Base-by-base conservation (phyloP, 2,329 filamentous ascomycete genomes). In the Aspergillus amoenus region DNA sequence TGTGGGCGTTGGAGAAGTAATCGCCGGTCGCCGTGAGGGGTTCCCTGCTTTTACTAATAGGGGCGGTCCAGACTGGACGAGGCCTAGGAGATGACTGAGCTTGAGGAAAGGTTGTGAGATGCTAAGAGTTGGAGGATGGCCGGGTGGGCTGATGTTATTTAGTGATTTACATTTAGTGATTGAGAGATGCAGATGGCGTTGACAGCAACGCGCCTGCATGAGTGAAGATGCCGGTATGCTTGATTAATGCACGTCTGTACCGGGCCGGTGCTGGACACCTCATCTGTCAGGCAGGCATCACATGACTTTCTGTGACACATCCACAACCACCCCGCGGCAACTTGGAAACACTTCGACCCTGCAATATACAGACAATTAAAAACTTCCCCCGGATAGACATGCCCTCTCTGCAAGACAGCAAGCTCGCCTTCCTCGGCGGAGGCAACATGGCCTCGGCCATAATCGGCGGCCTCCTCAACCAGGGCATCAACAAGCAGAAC, bases 381-480 rank as follows among this genome's bases (percentile, higher is more conserved):
- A 21, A 21, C 21, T 21, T 21, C 21, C 21, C 21, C 21, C 21
- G 3, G 21, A 21, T 21, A 21, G 21, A 21, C 21, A 52, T 55
- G 53, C 46, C 53, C 8, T 62, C 68, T 51, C 64, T 73, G 17
- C 69, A 70, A 62, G 56, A 68, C 17, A 72, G 69, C 64, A 69
- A 67, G 40, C 59, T 73, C 58, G 67, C 69, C 69, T 73, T 73
- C 59, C 71, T 73, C 30, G 70, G 70, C 57, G 70, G 70, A 24
- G 70, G 70, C 58, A 73, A 73, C 62, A 73, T 73, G 70, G 70
- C 70, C 56, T 70, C 69, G 30, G 70, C 70, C 53, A 72, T 73
- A 27, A 72, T 73, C 49, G 64, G 66, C 44, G 70, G 70, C 17
- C 68, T 73, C 2, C 55, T 70, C 17, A 61, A 42, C 54, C 68